Evolutionary conservation across 2,329 filamentous ascomycete species (phyloP).

Genomic region (Aspergillus aculeatus): DNA sequence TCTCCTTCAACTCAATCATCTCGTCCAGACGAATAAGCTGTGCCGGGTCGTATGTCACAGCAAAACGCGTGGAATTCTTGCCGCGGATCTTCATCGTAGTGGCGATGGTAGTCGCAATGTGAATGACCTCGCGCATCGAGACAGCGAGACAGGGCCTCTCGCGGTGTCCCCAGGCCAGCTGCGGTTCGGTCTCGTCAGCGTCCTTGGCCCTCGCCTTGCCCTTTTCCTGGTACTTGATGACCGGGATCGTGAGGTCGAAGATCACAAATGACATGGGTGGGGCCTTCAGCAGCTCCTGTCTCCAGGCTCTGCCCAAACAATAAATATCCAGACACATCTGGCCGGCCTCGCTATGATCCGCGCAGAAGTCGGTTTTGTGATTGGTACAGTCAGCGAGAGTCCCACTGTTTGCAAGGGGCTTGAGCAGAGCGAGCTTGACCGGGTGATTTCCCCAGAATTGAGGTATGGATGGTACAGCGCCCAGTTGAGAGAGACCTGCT

Average conservation of each 20-base stretch:
- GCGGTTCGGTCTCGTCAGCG: background rate
- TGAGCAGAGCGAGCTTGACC: background rate
- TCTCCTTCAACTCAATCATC: too few relatives aligned
- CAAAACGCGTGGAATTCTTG: too few relatives aligned
- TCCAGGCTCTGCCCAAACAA: background rate
- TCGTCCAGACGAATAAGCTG: too few relatives aligned
- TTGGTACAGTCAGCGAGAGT: background rate
- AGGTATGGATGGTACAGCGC: background rate
- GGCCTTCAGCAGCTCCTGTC: background rate
- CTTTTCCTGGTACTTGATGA: background rate
- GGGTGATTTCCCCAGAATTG: background rate
- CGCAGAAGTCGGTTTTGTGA: background rate
- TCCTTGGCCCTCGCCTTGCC: background rate
- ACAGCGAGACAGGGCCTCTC: too few relatives aligned
- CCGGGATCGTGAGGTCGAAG: background rate
- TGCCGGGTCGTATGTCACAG: too few relatives aligned
- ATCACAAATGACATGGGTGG: background rate
- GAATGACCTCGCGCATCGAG: too few relatives aligned
- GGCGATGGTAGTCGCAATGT: too few relatives aligned
- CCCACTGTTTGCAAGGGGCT: background rate
- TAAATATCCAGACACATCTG: background rate
- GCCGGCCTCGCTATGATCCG: background rate
- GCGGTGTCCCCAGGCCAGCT: background rate
- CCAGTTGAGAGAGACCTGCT: background rate
- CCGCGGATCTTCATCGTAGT: too few relatives aligned